Percentiles rank a stretch among this genome's conserved stretches.
These are phyloP conservation scores for Colletotrichum sp. DNA, from an alignment of 2,329 filamentous ascomycete genomes.

Conservation along the genomic window DNA sequence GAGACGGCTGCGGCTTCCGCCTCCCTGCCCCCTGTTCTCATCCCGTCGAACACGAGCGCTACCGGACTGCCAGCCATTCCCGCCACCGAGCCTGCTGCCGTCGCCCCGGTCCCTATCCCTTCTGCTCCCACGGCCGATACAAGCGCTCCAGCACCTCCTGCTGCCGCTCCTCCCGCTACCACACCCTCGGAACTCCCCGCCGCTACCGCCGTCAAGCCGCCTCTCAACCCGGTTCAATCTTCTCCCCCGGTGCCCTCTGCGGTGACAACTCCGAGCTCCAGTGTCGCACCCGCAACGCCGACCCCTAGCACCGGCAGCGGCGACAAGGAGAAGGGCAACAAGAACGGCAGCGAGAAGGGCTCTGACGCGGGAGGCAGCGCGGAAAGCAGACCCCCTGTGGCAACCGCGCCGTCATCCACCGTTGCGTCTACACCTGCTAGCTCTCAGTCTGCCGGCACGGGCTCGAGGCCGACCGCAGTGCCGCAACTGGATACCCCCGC, in stretches of 20 bases:
- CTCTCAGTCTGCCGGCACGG: neutral
- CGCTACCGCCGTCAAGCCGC: neutral
- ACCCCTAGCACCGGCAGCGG: neutral
- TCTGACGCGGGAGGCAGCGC: neutral
- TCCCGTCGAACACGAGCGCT: neutral
- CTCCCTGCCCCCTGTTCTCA: neutral
- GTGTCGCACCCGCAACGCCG: neutral
- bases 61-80: neutral
- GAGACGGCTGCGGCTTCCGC: neutral
- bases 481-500: neutral
- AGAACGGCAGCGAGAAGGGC: neutral
- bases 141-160: neutral
- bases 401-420: neutral
- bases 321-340: neutral
- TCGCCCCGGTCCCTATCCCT: neutral
- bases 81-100: neutral
- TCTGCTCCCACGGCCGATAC: neutral
- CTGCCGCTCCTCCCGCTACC: neutral
- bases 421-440: neutral
- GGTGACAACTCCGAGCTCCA: neutral
- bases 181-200: neutral
- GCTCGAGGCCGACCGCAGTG: neutral
- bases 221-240: conserved; percentile 1
- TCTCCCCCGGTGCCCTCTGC: neutral
- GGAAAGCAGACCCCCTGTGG: neutral